phyloP scores from a whole-genome alignment of 768 basidiomycete genomes.

The Boletus coccyginus region DNA sequence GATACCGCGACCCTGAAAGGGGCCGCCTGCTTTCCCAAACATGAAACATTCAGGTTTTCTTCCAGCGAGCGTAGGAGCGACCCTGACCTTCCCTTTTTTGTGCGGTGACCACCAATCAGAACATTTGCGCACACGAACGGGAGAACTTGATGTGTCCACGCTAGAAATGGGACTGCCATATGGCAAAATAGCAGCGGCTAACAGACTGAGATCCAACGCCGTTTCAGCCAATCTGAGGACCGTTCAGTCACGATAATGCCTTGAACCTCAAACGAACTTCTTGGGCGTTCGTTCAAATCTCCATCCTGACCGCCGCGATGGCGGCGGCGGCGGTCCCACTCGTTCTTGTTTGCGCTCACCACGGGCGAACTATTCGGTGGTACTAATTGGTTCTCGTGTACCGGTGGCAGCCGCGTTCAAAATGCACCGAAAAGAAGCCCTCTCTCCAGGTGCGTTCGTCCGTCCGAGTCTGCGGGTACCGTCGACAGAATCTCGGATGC shows the following conservation, averaged over 20 bases:
- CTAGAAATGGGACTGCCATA: not conserved
- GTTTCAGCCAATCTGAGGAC: slow-evolving; percentile 16
- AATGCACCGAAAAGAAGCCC: slow-evolving; percentile 6
- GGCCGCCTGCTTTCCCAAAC: slow-evolving; percentile 4
- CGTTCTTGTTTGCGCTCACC: slow-evolving; percentile 19
- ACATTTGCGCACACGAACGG: not conserved
- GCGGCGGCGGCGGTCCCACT: slow-evolving; percentile 17
- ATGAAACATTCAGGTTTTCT: not conserved
- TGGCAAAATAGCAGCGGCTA: not conserved
- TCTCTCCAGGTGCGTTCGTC: slow-evolving; percentile 3
- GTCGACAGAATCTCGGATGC: slow-evolving; percentile 13
- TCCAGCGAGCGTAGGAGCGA: not conserved
- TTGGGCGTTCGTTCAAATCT: slow-evolving; percentile 13
- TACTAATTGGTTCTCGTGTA: slow-evolving; percentile 7
- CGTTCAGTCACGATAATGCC: not conserved
- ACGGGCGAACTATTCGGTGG: slow-evolving; percentile 21
- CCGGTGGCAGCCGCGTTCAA: slow-evolving; percentile 1
- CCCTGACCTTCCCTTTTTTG: slow-evolving; percentile 17
- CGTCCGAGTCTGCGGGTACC: not conserved
- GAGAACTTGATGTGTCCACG: not conserved
- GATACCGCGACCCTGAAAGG: slow-evolving; percentile 12
- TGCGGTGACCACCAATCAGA: not conserved
- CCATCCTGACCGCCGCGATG: slow-evolving; percentile 25
- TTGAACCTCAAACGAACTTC: slow-evolving; percentile 3
- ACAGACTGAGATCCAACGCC: slow-evolving; percentile 13